phyloP scores from a whole-genome alignment of 2,329 filamentous ascomycete species.

The Fusarium pilosicola region DNA sequence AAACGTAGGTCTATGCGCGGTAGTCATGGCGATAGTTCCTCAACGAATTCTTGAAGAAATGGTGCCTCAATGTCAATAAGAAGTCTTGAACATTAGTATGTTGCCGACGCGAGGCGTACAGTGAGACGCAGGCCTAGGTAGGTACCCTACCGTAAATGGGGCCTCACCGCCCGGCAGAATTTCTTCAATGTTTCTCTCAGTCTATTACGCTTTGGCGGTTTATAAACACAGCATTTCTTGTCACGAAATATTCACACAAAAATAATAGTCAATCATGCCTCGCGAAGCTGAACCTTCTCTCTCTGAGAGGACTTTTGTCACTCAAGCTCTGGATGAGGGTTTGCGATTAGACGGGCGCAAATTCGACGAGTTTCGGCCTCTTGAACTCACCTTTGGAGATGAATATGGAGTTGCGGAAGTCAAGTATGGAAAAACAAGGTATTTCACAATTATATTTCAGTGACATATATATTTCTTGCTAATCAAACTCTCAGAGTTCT shows the following conservation, averaged over 20 bases:
- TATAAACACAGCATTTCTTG: neutral
- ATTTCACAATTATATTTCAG: conserved; percentile 29
- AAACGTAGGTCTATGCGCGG: conserved; percentile 88
- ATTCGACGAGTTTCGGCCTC: conserved; percentile 80
- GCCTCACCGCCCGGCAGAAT: conserved; percentile 63
- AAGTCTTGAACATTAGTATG: neutral
- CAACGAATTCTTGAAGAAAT: neutral
- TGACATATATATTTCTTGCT: conserved; percentile 1
- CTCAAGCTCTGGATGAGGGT: conserved; percentile 82
- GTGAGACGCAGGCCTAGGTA: conserved; percentile 3
- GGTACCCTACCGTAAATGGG: conserved; percentile 2
- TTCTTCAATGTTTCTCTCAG: conserved; percentile 39
- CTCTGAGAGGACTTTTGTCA: conserved; percentile 87
- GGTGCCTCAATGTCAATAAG: neutral
- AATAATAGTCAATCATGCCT: conserved; percentile 71
- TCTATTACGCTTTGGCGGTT: conserved; percentile 12
- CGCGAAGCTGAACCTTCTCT: conserved; percentile 90
- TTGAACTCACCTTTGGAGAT: conserved; percentile 85
- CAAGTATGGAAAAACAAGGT: conserved; percentile 90
- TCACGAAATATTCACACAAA: conserved; percentile 16
- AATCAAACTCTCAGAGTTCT: conserved; percentile 69
- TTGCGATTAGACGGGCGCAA: conserved; percentile 85
- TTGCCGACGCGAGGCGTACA: conserved; percentile 5
- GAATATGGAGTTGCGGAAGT: conserved; percentile 93
- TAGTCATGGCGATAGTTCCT: conserved; percentile 62